A percentile compares a stretch with the other conserved stretches of the same genome.
These are phyloP conservation scores for Fomes fomentarius DNA, from an alignment of 1,284 basidiomycete species.

Conservation along the genomic window DNA sequence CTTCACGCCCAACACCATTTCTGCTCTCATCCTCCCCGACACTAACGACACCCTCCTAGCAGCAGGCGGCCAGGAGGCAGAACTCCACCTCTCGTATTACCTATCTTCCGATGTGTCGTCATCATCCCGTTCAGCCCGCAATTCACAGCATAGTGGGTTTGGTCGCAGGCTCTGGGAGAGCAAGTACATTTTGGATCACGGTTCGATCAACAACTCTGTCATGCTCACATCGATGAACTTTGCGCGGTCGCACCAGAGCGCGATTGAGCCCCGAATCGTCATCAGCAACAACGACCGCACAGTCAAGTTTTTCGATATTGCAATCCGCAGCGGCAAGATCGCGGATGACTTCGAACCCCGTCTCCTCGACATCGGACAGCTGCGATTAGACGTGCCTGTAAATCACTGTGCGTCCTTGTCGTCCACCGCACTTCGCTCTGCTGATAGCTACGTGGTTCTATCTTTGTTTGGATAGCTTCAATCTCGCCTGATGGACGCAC, in stretches of 20 bases:
- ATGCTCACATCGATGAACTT: conserved; percentile 66
- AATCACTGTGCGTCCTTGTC: conserved; percentile 55
- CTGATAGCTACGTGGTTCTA: conserved; percentile 10
- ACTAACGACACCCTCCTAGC: conserved; percentile 70
- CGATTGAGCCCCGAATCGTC: conserved; percentile 70
- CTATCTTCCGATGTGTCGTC: conserved; percentile 30
- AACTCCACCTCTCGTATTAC: conserved; percentile 73
- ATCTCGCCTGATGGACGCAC: conserved; percentile 86
- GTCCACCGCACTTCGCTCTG: conserved; percentile 19
- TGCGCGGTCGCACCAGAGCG: conserved; percentile 57
- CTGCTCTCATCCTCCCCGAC: conserved; percentile 59
- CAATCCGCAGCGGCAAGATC: conserved; percentile 41
- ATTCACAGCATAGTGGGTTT: conserved; percentile 29
- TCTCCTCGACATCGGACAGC: conserved; percentile 54
- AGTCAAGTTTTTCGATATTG: conserved; percentile 77
- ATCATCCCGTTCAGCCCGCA: conserved; percentile 20
- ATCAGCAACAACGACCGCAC: conserved; percentile 85
- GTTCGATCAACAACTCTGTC: conserved; percentile 86
- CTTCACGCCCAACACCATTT: conserved; percentile 73
- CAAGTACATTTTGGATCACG: conserved; percentile 52
- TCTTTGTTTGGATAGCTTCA: conserved; percentile 53
- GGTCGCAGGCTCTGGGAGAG: conserved; percentile 55
- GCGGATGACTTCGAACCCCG: conserved; percentile 40
- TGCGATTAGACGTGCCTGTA: conserved; percentile 70
- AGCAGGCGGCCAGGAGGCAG: conserved; percentile 81